Conservation (phyloP, 2,329 filamentous ascomycete species). For the Ciborinia camelliae region DNA sequence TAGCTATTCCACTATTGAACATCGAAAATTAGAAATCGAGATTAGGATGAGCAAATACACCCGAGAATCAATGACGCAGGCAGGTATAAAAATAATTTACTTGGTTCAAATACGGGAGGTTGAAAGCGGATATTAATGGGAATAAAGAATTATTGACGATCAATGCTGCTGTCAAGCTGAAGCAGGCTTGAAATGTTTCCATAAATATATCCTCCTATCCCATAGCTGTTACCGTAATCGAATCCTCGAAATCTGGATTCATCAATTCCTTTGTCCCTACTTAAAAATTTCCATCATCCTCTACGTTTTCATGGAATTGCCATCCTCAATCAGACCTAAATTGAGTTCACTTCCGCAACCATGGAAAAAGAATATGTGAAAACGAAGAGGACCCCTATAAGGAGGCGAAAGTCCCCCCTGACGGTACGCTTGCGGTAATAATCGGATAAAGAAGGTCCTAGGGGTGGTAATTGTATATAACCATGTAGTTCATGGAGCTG, state of each 20-base stretch:
- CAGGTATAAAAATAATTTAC: not conserved
- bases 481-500: not conserved
- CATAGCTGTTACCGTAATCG: not conserved
- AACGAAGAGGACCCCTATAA: not conserved
- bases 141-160: not conserved
- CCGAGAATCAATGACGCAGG: not conserved
- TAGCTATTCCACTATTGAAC: not conserved
- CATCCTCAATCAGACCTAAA: not conserved
- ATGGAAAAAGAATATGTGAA: not conserved
- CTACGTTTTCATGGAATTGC: not conserved
- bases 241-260: not conserved
- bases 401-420: not conserved
- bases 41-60: not conserved
- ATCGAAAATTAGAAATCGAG: not conserved
- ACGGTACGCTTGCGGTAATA: constrained; percentile 2
- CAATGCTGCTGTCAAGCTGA: not conserved
- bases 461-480: constrained; percentile 14
- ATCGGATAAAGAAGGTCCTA: not conserved
- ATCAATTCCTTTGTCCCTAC: constrained; percentile 1
- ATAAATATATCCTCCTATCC: not conserved
- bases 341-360: not conserved
- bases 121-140: constrained; percentile 2
- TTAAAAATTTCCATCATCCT: not conserved
- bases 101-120: not conserved
- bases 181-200: not conserved